Base-by-base conservation (phyloP, 2,329 filamentous ascomycete species). In the Sporothrix euskadiensis region DNA sequence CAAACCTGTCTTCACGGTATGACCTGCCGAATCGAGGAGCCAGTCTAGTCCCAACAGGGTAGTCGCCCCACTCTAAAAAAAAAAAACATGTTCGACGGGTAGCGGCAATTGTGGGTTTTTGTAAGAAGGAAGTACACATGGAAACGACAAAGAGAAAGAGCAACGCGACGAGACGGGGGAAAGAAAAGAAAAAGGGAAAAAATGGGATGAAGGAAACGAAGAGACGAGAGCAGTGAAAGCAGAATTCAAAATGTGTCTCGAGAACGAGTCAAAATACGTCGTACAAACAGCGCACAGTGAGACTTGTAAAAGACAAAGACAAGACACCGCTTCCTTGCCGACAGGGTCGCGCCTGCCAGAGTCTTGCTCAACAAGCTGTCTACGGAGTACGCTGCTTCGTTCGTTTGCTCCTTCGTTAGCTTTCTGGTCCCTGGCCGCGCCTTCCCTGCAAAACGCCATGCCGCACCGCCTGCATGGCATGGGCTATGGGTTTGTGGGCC, bases 11-110 rank as follows among this genome's bases (percentile, higher is more conserved):
- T 49, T 44, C 35, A 73, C 66, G 72, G 72, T 73, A 47, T 68
- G 69, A 73, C 73, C 73, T 73, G 73, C 73, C 73, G 61, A 71
- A 73, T 73, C 35, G 39, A 73, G 73, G 57, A 35, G 26, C 16
- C 12, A 14, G 19, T 22, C 73, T 71, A 71, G 61, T 47, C 44
- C 61, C 4, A 59, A 69, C 16, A 54, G 30, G n/a, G 73, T 32
- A 73, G 26, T 61, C 61, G 57, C 44, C 26, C 66, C 65, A 68
- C 19, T 12, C 12, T 26, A 30, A 52, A 69, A 70, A 57, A 30
- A 52, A 69, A 70, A 57, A 56, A 26, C 26, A 26, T 44, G 32
- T 57, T 44, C 22, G 32, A 49, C 66, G 26, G 68, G 39, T 71
- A 71, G 68, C 68, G 57, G 68, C 66, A 39, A 71, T 30, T 71